Evolutionary conservation across 176 grass and related monocot genomes (phyloP).

Genomic region (Oryza brachyantha): DNA sequence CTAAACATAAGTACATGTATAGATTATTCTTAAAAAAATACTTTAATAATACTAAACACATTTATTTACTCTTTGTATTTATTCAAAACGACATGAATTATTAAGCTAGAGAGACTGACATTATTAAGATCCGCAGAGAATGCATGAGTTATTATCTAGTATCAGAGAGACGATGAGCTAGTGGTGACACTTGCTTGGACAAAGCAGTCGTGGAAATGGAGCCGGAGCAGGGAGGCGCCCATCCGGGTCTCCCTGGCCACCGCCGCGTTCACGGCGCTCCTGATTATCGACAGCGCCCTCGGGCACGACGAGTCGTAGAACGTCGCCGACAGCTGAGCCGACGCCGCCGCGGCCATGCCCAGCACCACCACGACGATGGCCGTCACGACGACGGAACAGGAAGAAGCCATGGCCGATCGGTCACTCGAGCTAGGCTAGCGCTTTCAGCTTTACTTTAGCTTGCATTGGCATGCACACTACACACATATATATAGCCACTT

Average conservation of each 20-base stretch:
- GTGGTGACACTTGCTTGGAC: slow-evolving; percentile 62
- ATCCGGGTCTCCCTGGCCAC: slow-evolving; percentile 47
- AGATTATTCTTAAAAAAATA: too few relatives aligned
- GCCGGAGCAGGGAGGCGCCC: slow-evolving; percentile 70
- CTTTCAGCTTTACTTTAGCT: too few relatives aligned
- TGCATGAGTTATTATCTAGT: too few relatives aligned
- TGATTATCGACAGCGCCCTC: slow-evolving; percentile 47
- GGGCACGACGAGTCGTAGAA: slow-evolving; percentile 78
- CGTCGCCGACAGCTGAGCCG: slow-evolving; percentile 65
- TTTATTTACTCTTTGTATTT: too few relatives aligned
- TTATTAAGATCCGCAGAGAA: background rate
- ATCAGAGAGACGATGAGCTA: too few relatives aligned
- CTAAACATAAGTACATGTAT: too few relatives aligned
- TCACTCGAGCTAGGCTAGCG: too few relatives aligned
- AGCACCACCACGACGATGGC: slow-evolving; percentile 37
- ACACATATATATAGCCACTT: slow-evolving; percentile 13
- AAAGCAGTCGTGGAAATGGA: slow-evolving; percentile 91
- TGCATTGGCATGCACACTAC: background rate
- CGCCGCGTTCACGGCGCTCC: slow-evolving; percentile 50
- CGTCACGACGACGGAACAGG: background rate
- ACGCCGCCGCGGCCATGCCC: slow-evolving; percentile 29
- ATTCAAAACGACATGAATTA: too few relatives aligned
- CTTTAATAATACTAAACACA: too few relatives aligned
- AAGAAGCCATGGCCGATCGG: background rate
- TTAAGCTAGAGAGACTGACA: too few relatives aligned